phyloP scores from a whole-genome alignment of 495 filamentous ascomycete species.

The Aspergillus coremiiformis region DNA sequence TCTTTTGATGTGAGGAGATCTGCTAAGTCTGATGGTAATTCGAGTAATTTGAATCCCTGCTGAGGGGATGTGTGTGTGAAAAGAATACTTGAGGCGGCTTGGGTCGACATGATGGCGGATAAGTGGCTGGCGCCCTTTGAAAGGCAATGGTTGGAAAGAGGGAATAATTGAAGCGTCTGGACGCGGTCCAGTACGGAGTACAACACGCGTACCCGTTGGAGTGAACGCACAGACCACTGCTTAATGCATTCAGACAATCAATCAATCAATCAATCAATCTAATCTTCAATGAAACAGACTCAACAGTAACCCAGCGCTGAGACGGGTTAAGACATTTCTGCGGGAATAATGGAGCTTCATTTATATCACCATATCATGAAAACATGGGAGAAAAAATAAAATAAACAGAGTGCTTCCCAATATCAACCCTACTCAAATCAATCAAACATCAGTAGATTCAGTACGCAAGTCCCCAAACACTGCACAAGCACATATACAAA shows the following conservation, averaged over 20 bases:
- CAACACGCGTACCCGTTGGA: slow-evolving; percentile 11
- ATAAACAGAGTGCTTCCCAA: background rate
- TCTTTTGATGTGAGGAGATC: slow-evolving; percentile 54
- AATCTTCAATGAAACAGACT: no score
- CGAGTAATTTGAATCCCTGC: slow-evolving; percentile 66
- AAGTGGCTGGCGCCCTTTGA: background rate
- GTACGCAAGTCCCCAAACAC: slow-evolving; percentile 7
- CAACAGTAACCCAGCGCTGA: no score
- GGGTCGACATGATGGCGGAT: slow-evolving; percentile 47
- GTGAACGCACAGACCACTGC: slow-evolving; percentile 27
- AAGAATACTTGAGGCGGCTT: slow-evolving; percentile 50
- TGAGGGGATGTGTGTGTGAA: slow-evolving; percentile 56
- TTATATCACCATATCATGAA: background rate
- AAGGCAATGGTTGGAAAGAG: background rate
- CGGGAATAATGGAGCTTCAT: no score
- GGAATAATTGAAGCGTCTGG: slow-evolving; percentile 1
- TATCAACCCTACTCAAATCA: slow-evolving; percentile 8
- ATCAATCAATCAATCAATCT: no score
- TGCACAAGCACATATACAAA: slow-evolving; percentile 8
- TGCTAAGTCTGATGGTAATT: slow-evolving; percentile 69
- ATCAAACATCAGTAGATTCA: slow-evolving; percentile 4
- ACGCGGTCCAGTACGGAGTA: slow-evolving; percentile 11
- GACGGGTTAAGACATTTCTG: no score
- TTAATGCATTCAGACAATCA: slow-evolving; percentile 21
- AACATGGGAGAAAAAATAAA: background rate